Evolutionary conservation across 305 asterid genomes (phyloP).

Genomic region (Lippia alba): DNA sequence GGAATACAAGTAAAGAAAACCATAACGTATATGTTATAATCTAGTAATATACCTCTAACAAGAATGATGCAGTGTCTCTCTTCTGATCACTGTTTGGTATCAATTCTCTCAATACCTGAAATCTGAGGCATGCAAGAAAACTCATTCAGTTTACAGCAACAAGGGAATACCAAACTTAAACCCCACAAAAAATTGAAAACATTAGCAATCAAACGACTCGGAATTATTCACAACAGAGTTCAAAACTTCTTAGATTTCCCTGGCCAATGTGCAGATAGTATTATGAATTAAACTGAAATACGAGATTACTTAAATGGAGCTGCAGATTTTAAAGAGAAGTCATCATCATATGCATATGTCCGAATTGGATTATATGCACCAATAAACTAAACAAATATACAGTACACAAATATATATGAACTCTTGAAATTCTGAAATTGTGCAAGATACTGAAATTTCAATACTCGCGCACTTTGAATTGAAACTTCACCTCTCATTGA

Average conservation of each 20-base stretch:
- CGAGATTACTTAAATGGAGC: neutral
- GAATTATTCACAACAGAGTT: no score
- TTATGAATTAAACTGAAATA: neutral
- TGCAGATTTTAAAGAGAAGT: neutral
- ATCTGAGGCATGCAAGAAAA: constrained; percentile 50
- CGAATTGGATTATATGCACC: neutral
- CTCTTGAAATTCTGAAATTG: neutral
- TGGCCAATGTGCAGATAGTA: neutral
- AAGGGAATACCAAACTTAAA: neutral
- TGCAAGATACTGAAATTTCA: no score
- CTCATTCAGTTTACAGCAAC: constrained; percentile 10
- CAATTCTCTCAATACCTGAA: constrained; percentile 81
- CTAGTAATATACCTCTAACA: constrained; percentile 61
- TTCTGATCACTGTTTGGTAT: constrained; percentile 85
- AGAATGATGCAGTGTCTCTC: constrained; percentile 89
- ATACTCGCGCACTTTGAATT: no score
- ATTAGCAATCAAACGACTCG: no score
- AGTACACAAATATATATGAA: neutral
- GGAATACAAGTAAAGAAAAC: constrained; percentile 2
- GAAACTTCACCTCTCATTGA: constrained; percentile 88
- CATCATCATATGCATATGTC: neutral
- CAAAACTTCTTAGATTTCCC: neutral
- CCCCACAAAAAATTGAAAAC: no score
- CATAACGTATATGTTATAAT: constrained; percentile 6
- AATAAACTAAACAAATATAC: neutral